Conservation (phyloP, 768 basidiomycete species). For the Termitomyces heimii region DNA sequence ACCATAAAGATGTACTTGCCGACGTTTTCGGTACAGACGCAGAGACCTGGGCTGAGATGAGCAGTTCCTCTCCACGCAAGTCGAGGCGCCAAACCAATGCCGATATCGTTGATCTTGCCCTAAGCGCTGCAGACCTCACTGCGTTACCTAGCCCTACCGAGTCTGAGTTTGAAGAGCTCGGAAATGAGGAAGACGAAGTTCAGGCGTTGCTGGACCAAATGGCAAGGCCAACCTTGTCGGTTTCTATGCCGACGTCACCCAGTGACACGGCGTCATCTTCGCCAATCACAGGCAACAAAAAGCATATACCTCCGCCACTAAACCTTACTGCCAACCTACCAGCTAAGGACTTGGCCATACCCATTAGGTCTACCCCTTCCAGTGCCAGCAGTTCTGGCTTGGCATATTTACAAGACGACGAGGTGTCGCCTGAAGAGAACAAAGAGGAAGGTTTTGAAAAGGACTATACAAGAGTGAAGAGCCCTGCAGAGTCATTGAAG, state of each 20-base stretch:
- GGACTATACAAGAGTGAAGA: constrained; percentile 24
- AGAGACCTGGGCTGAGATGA: constrained; percentile 57
- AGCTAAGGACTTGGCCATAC: constrained; percentile 24
- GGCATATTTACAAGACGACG: constrained; percentile 39
- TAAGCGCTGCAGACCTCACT: constrained; percentile 37
- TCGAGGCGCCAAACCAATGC: constrained; percentile 29
- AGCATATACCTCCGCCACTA: constrained; percentile 54
- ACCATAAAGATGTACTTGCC: constrained; percentile 41
- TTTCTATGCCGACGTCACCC: constrained; percentile 35
- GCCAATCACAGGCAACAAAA: constrained; percentile 20
- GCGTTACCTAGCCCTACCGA: constrained; percentile 18
- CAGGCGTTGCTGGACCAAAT: constrained; percentile 34
- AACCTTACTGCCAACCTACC: constrained; percentile 36
- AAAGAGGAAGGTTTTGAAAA: constrained; percentile 40
- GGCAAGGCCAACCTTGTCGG: constrained; percentile 24
- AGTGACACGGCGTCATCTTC: constrained; percentile 29
- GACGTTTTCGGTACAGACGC: constrained; percentile 66
- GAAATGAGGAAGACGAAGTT: constrained; percentile 35
- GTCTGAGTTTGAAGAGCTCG: constrained; percentile 22
- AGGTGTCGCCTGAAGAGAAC: constrained; percentile 17
- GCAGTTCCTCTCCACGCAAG: constrained; percentile 21
- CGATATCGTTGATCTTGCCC: constrained; percentile 46
- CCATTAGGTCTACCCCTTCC: constrained; percentile 28
- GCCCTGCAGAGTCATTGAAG: constrained; percentile 36
- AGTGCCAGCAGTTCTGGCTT: constrained; percentile 32